phyloP scores from a whole-genome alignment of 768 basidiomycete genomes.

The Cystobasidium ongulense region DNA sequence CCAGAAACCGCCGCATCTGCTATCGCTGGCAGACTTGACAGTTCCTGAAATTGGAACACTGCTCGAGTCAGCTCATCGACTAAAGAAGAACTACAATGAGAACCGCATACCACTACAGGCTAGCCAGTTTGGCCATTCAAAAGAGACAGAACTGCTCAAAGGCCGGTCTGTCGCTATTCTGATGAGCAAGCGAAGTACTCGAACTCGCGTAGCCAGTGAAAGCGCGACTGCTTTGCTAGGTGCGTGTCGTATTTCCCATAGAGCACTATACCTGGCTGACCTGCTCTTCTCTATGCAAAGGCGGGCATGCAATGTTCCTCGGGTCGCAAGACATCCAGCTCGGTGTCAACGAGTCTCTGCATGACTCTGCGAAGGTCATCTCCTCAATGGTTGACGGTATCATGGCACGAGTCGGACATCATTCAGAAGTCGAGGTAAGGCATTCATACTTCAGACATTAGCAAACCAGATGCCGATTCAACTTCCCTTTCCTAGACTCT shows the following conservation, averaged over 20 bases:
- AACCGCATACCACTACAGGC: conserved; percentile 31
- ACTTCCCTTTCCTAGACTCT: conserved; percentile 59
- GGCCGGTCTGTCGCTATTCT: conserved; percentile 79
- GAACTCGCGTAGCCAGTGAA: conserved; percentile 82
- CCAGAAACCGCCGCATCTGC: conserved; percentile 56
- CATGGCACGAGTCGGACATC: conserved; percentile 88
- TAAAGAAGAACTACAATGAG: conserved; percentile 43
- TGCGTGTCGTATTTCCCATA: background rate
- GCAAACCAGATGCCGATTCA: conserved; percentile 1
- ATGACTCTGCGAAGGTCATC: conserved; percentile 79
- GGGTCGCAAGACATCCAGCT: conserved; percentile 86
- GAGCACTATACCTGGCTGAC: background rate
- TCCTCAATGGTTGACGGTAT: conserved; percentile 94
- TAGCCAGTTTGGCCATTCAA: conserved; percentile 32
- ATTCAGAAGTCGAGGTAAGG: conserved; percentile 81
- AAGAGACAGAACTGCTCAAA: conserved; percentile 41
- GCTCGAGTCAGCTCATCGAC: conserved; percentile 55
- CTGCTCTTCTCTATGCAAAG: conserved; percentile 30
- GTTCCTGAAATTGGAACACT: conserved; percentile 63
- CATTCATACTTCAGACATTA: background rate
- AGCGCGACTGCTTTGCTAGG: conserved; percentile 70
- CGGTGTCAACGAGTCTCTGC: conserved; percentile 80
- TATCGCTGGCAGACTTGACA: conserved; percentile 81
- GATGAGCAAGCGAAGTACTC: conserved; percentile 86
- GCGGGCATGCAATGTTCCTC: conserved; percentile 77